phyloP scores from a whole-genome alignment of 352 stramenopile genomes.

The Phytophthora multivora region DNA sequence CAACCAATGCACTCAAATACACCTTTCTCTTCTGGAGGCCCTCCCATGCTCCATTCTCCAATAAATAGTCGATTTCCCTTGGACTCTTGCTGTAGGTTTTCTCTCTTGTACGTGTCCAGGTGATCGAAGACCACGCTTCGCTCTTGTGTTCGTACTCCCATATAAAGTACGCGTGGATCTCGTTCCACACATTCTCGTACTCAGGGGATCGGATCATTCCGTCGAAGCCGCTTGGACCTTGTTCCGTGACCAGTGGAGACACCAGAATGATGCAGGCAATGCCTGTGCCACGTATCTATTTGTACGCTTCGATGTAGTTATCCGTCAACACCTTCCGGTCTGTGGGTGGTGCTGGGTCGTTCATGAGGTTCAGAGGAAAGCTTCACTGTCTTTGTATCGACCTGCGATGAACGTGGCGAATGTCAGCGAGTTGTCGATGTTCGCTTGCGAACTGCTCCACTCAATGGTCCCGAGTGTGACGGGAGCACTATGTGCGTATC shows the following conservation, averaged over 20 bases:
- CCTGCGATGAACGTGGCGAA: not conserved
- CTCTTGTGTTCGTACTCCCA: slow-evolving; percentile 38
- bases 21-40: too few species aligned
- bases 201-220: slow-evolving; percentile 34
- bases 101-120: slow-evolving; percentile 25
- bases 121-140: slow-evolving; percentile 25
- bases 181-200: slow-evolving; percentile 63
- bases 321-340: slow-evolving; percentile 11
- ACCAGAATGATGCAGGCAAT: slow-evolving; percentile 49
- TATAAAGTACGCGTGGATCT: slow-evolving; percentile 65
- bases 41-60: slow-evolving; percentile 54
- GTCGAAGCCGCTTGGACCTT: slow-evolving; percentile 24
- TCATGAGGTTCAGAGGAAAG: not conserved
- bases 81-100: slow-evolving; percentile 1
- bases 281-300: slow-evolving; percentile 34
- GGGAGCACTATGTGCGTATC: not conserved
- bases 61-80: slow-evolving; percentile 32
- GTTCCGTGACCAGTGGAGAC: slow-evolving; percentile 14
- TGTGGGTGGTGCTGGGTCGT: not conserved
- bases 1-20: too few species aligned
- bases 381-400: not conserved
- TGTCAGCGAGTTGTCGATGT: not conserved
- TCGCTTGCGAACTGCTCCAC: slow-evolving; percentile 12
- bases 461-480: not conserved
- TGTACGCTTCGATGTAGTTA: slow-evolving; percentile 54